Conservation (phyloP, 2,329 filamentous ascomycete species). For the Rhynchosporium secalis region DNA sequence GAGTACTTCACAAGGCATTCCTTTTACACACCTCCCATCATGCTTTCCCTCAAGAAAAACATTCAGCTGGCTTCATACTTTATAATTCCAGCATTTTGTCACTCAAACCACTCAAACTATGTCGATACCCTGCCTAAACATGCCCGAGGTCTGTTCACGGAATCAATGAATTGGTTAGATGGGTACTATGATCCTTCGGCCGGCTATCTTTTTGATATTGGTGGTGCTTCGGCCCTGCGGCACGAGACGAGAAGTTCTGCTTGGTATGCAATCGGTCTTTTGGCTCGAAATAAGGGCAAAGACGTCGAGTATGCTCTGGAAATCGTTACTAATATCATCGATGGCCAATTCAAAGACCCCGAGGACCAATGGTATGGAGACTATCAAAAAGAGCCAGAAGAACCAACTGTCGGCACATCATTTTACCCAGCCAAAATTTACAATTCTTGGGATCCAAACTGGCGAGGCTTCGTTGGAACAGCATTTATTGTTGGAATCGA, state of each 20-base stretch:
- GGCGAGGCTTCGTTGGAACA: conserved; percentile 63
- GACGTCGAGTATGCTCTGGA: conserved; percentile 53
- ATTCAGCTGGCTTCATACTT: conserved; percentile 21
- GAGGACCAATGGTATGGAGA: conserved; percentile 57
- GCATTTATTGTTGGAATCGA: conserved; percentile 59
- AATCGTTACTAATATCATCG: conserved; percentile 56
- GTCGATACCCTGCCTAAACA: conserved; percentile 31
- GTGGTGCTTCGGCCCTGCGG: conserved; percentile 46
- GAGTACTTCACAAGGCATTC: background rate
- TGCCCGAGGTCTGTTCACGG: conserved; percentile 45
- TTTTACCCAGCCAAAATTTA: conserved; percentile 54
- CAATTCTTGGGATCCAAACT: conserved; percentile 63
- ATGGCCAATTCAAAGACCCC: conserved; percentile 52
- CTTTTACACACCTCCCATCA: conserved; percentile 8
- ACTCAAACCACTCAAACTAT: conserved; percentile 18
- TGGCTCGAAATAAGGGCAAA: conserved; percentile 53
- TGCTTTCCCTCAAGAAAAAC: conserved; percentile 20
- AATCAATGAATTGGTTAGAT: conserved; percentile 58
- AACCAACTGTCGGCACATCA: conserved; percentile 55
- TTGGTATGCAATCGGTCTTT: conserved; percentile 60
- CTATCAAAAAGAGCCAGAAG: conserved; percentile 56
- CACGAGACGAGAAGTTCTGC: conserved; percentile 58
- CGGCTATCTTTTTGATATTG: conserved; percentile 55
- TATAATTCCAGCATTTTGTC: conserved; percentile 17
- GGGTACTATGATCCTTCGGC: conserved; percentile 52